Conservation (phyloP, 352 stramenopile species). For the Phytophthora pseudosyringae region DNA sequence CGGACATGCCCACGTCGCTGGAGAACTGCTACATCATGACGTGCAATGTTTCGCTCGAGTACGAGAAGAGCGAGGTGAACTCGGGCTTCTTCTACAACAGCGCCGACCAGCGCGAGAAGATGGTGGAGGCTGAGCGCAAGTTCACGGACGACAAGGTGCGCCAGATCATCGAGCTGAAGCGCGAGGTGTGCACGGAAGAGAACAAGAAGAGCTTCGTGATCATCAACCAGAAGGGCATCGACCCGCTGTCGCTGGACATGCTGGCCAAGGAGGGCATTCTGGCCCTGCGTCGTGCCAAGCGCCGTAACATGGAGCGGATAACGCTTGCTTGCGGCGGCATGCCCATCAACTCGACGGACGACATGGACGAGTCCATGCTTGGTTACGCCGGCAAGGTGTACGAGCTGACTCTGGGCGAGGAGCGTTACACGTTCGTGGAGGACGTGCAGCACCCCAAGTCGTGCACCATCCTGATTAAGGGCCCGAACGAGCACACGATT, state of each 20-base stretch:
- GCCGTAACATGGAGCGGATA: conserved; percentile 99
- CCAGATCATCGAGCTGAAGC: conserved; percentile 99
- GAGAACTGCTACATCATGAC: conserved; percentile 99
- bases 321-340: conserved; percentile 98
- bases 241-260: conserved; percentile 99
- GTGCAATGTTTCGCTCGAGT: conserved; percentile 99
- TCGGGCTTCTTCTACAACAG: conserved; percentile 98
- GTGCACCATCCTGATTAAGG: conserved; percentile 99
- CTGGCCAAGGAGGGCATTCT: conserved; percentile 99
- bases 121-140: conserved; percentile 94
- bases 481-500: conserved; percentile 98
- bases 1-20: conserved; percentile 98
- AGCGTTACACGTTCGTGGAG: conserved; percentile 99
- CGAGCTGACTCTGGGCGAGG: conserved; percentile 98
- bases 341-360: conserved; percentile 98
- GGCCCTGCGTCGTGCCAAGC: conserved; percentile 97
- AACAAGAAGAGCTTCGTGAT: conserved; percentile 98
- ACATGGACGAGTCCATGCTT: conserved; percentile 96
- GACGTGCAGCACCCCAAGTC: conserved; percentile 97
- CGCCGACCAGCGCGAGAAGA: conserved; percentile 99
- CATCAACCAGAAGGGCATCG: conserved; percentile 99
- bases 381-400: conserved; percentile 97
- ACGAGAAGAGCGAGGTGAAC: conserved; percentile 99
- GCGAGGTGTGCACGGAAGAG: conserved; percentile 94
- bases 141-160: conserved; percentile 97